Base-by-base conservation (phyloP, 176 grass and related monocot species). In the Ensete glaucum region DNA sequence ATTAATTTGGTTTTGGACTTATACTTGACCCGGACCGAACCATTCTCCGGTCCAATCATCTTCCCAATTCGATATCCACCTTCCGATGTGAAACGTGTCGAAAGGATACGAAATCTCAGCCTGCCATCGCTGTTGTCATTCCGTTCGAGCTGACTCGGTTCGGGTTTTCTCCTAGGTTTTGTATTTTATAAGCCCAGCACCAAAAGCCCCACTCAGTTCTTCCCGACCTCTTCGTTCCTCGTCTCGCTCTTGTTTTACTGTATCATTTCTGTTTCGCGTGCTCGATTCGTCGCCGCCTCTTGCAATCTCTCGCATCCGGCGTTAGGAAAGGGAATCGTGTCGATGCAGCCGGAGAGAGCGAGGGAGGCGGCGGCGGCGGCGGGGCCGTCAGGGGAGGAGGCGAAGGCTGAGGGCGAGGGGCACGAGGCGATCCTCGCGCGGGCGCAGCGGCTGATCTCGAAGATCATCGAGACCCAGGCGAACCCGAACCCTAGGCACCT, bases 401-500 rank as follows among this genome's bases (percentile, higher is more conserved):
- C n/a, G 71, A 34, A 15, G 77, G 51, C 15, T 62, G 74, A 22
- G 7, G 79, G 81, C 2, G 79, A 85, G 8, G 78, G 83, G 48
- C 87, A 90, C 13, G 90, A 90, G 26, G 82, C 75, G 20, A 72
- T 90, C 72, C 15, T 98, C 16, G 81, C 83, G 20, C 83, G 81
- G 72, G 90, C 84, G 62, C 90, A 91, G 80, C 57, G 34, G 50
- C 1, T 94, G 17, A 81, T 98, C 51, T 76, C 78, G 2, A 79
- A 88, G 79, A 77, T 91, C 74, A 26, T 93, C 56, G 86, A 85
- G 10, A 78, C 76, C 22, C 88, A 91, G 84, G 23, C 15, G 57
- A 85, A 86, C 51, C 95, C 90, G 66, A 98, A 91, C 54, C 90
- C 95, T 50, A 87, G 87, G 63, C 85, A 91, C 53, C 87, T 94